phyloP scores from a whole-genome alignment of 1,139 yeast species.

The Ashbya aceris region DNA sequence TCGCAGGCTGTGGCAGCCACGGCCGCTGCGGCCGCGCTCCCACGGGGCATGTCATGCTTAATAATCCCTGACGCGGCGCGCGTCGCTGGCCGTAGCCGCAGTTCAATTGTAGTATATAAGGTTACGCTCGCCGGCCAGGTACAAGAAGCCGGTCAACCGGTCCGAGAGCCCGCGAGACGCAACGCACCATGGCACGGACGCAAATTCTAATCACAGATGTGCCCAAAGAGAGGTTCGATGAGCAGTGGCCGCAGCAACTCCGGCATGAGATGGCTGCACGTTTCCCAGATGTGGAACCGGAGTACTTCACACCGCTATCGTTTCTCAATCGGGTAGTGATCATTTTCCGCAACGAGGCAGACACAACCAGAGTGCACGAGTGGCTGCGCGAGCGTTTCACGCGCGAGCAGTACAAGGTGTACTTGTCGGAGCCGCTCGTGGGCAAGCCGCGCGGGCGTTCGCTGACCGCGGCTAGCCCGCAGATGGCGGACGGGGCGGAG shows the following conservation, averaged over 20 bases:
- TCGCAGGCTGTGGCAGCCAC: too few species aligned
- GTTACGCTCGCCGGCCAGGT: too few species aligned
- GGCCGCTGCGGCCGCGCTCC: too few species aligned
- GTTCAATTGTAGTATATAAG: too few species aligned
- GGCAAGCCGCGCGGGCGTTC: constrained; percentile 17
- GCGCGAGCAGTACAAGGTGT: constrained; percentile 15
- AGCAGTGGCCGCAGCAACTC: constrained; percentile 23
- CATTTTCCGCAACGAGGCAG: constrained; percentile 20
- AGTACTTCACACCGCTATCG: constrained; percentile 26
- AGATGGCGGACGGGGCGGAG: background rate
- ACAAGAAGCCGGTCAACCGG: too few species aligned
- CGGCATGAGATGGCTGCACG: constrained; percentile 14
- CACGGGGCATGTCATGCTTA: too few species aligned
- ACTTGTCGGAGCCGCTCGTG: constrained; percentile 24
- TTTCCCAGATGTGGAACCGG: constrained; percentile 18
- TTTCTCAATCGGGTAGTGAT: constrained; percentile 26
- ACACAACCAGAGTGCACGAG: constrained; percentile 17
- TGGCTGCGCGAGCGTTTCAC: constrained; percentile 11
- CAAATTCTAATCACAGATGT: constrained; percentile 28
- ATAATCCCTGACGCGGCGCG: too few species aligned
- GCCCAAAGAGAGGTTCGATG: constrained; percentile 18
- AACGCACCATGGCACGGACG: constrained; percentile 8
- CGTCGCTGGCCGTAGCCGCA: too few species aligned
- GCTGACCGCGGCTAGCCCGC: constrained; percentile 7
- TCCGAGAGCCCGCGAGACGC: too few species aligned